Evolutionary conservation across 2,329 filamentous ascomycete genomes (phyloP).

Genomic region (Ascochyta viciae-villosae): DNA sequence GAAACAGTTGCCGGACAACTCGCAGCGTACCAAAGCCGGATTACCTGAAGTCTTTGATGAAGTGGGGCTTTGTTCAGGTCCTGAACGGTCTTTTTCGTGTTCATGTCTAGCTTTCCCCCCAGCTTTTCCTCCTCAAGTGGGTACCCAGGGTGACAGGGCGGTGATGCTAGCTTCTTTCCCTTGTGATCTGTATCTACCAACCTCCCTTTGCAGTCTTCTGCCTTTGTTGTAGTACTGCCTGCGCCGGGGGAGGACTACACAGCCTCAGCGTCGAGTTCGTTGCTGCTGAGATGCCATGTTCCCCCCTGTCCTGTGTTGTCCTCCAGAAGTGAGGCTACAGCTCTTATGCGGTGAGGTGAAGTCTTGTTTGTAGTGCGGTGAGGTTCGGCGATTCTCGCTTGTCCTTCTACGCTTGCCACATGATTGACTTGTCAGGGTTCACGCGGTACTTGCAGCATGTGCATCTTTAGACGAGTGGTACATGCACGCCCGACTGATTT

Average conservation of each 20-base stretch:
- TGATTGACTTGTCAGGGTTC: slow-evolving; percentile 15
- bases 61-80: slow-evolving; percentile 5
- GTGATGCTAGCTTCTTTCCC: slow-evolving; percentile 18
- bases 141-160: slow-evolving; percentile 16
- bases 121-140: slow-evolving; percentile 20
- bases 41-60: slow-evolving; percentile 8
- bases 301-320: neutral
- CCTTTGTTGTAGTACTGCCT: too few relatives aligned
- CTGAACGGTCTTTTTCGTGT: slow-evolving; percentile 15
- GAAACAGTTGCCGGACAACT: neutral
- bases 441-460: slow-evolving; percentile 16
- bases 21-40: neutral
- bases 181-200: neutral
- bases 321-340: slow-evolving; percentile 5
- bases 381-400: slow-evolving; percentile 18
- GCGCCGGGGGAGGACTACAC: too few relatives aligned
- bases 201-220: neutral
- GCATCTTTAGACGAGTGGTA: slow-evolving; percentile 10
- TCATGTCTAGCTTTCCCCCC: slow-evolving; percentile 18
- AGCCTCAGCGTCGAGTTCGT: neutral
- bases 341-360: slow-evolving; percentile 12
- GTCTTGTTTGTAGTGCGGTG: slow-evolving; percentile 13
- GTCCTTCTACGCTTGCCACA: slow-evolving; percentile 19
- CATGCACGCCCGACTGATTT: slow-evolving; percentile 18
- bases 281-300: neutral